phyloP scores from a whole-genome alignment of 2,329 filamentous ascomycete genomes.

The Fusarium domesticum region DNA sequence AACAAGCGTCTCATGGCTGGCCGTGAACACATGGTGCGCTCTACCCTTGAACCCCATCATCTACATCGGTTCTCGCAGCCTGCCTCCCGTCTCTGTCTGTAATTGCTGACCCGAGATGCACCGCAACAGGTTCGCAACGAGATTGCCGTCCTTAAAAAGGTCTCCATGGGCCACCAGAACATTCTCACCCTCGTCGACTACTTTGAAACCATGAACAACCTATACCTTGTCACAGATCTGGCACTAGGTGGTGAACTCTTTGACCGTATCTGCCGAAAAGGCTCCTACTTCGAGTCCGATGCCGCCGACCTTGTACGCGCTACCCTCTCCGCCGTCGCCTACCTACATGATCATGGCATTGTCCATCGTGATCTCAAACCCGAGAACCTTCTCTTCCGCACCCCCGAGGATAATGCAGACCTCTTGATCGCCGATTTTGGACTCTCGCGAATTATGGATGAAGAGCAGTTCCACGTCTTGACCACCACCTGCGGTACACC shows the following conservation, averaged over 20 bases:
- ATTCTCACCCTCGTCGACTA: constrained; percentile 98
- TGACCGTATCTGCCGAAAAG: constrained; percentile 97
- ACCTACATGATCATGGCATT: constrained; percentile 97
- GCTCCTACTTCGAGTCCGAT: constrained; percentile 96
- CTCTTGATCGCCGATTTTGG: constrained; percentile 97
- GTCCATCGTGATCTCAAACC: constrained; percentile 97
- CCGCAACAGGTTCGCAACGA: constrained; percentile 80
- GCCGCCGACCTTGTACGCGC: constrained; percentile 93
- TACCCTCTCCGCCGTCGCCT: constrained; percentile 94
- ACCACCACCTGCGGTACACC: constrained; percentile 98
- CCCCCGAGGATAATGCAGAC: constrained; percentile 96
- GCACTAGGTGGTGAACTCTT: constrained; percentile 96
- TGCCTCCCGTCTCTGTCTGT: not conserved
- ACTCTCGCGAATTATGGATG: constrained; percentile 95
- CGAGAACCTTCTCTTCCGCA: constrained; percentile 94
- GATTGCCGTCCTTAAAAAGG: constrained; percentile 93
- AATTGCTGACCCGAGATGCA: constrained; percentile 14
- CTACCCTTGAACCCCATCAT: not conserved
- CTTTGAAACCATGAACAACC: constrained; percentile 99
- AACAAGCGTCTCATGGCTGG: constrained; percentile 98
- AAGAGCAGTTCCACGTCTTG: constrained; percentile 95
- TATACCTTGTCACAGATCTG: constrained; percentile 96
- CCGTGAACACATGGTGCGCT: constrained; percentile 88
- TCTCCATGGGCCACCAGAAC: constrained; percentile 99
- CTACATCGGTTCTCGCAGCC: not conserved